These are phyloP conservation scores for Abelmoschus esculentus DNA, from an alignment of 345 rosid species.

Conservation along the genomic window DNA sequence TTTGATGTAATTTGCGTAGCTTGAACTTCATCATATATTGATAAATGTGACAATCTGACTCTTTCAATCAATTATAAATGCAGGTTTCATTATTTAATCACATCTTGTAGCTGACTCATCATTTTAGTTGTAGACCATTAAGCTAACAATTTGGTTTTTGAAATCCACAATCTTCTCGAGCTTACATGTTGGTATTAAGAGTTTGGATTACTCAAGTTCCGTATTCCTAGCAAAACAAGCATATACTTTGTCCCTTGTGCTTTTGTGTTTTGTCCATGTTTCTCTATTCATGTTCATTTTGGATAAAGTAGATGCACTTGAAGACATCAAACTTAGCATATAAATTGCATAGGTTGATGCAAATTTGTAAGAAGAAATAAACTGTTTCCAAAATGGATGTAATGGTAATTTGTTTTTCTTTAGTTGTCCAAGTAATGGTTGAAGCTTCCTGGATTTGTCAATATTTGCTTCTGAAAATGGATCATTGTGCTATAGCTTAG, in stretches of 20 bases:
- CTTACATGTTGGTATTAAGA: not conserved
- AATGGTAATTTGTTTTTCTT: not conserved
- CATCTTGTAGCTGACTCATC: not conserved
- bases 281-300: not conserved
- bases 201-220: not conserved
- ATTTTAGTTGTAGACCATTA: not conserved
- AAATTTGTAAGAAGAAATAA: not conserved
- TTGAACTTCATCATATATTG: too few relatives aligned
- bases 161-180: not conserved
- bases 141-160: not conserved
- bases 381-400: not conserved
- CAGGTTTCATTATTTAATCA: too few relatives aligned
- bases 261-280: not conserved
- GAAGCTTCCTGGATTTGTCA: not conserved
- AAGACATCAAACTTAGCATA: not conserved
- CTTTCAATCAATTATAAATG: not conserved
- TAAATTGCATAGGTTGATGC: not conserved
- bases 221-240: not conserved
- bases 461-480: not conserved
- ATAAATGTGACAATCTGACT: too few relatives aligned
- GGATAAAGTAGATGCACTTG: not conserved
- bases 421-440: not conserved
- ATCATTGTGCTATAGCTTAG: not conserved
- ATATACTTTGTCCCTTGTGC: not conserved
- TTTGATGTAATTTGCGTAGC: not conserved